Evolutionary conservation across 2,329 filamentous ascomycete genomes (phyloP).

Genomic region (Ascocoryne sarcoides): DNA sequence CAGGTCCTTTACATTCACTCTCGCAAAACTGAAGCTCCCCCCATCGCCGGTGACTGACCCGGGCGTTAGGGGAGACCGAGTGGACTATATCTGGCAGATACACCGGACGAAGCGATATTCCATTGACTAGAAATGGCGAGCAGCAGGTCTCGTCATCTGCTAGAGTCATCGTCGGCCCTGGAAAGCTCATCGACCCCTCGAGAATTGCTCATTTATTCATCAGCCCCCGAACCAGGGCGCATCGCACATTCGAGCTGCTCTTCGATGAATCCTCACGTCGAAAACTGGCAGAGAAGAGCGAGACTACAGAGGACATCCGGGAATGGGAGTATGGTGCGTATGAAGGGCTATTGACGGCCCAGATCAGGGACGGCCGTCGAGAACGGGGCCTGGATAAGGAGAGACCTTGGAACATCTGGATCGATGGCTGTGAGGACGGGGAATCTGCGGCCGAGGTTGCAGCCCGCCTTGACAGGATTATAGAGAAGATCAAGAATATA

Average conservation of each 20-base stretch:
- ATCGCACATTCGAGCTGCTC: slow-evolving; percentile 37
- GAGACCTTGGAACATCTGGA: slow-evolving; percentile 43
- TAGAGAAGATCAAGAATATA: slow-evolving; percentile 39
- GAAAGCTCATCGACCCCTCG: slow-evolving; percentile 39
- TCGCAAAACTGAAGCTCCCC: neutral
- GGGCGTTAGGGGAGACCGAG: slow-evolving; percentile 35
- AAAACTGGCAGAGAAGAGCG: slow-evolving; percentile 20
- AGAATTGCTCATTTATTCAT: slow-evolving; percentile 36
- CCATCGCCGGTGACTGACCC: neutral
- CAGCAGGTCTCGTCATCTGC: slow-evolving; percentile 36
- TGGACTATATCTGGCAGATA: slow-evolving; percentile 39
- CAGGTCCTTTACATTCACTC: neutral
- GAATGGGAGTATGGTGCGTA: slow-evolving; percentile 45
- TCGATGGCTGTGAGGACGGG: slow-evolving; percentile 41
- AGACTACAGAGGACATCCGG: slow-evolving; percentile 35
- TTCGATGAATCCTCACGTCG: slow-evolving; percentile 27
- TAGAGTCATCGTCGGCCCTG: slow-evolving; percentile 34
- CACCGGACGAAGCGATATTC: slow-evolving; percentile 35
- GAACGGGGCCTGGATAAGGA: slow-evolving; percentile 36
- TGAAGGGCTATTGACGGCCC: slow-evolving; percentile 36
- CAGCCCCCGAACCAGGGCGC: slow-evolving; percentile 38
- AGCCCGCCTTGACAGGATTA: slow-evolving; percentile 39
- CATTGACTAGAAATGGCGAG: slow-evolving; percentile 32
- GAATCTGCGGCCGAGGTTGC: slow-evolving; percentile 41
- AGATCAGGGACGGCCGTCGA: slow-evolving; percentile 34